phyloP scores from a whole-genome alignment of 2,329 filamentous ascomycete genomes.

The Xylaria sp. region DNA sequence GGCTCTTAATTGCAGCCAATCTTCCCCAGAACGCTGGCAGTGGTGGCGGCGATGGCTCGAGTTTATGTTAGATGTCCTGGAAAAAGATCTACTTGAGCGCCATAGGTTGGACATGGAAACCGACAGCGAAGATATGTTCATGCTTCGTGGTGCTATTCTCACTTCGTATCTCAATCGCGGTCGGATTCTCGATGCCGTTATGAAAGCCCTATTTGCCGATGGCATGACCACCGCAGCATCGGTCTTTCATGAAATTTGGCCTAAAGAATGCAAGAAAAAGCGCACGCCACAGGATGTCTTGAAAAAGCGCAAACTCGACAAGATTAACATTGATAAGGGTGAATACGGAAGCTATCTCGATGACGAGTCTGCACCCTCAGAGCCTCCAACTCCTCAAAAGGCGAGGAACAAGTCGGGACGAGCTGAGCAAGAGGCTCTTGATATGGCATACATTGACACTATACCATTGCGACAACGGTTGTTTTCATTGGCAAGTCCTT shows the following conservation, averaged over 20 bases:
- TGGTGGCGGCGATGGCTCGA: slow-evolving; percentile 77
- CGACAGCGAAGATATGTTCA: slow-evolving; percentile 29
- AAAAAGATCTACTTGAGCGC: slow-evolving; percentile 62
- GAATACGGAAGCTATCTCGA: slow-evolving; percentile 58
- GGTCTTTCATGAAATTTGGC: slow-evolving; percentile 62
- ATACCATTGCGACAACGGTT: slow-evolving; percentile 58
- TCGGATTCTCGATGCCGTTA: slow-evolving; percentile 40
- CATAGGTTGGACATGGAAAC: slow-evolving; percentile 42
- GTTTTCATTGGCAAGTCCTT: slow-evolving; percentile 46
- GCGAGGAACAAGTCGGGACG: slow-evolving; percentile 27
- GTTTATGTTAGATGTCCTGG: slow-evolving; percentile 71
- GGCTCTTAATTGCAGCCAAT: slow-evolving; percentile 83
- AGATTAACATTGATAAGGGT: slow-evolving; percentile 54
- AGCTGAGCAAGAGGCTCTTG: slow-evolving; percentile 31
- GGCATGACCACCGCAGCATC: slow-evolving; percentile 49
- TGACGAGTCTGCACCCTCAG: slow-evolving; percentile 44
- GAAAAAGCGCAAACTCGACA: slow-evolving; percentile 47
- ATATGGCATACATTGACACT: slow-evolving; percentile 45
- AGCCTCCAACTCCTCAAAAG: slow-evolving; percentile 43
- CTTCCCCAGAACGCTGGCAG: slow-evolving; percentile 68
- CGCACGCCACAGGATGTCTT: slow-evolving; percentile 36
- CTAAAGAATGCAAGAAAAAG: slow-evolving; percentile 51
- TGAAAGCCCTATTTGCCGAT: slow-evolving; percentile 64
- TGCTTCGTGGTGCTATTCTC: slow-evolving; percentile 53
- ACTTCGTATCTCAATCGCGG: slow-evolving; percentile 51